These are phyloP conservation scores for Plenodomus lindquistii DNA, from an alignment of 2,329 filamentous ascomycete genomes.

Conservation along the genomic window DNA sequence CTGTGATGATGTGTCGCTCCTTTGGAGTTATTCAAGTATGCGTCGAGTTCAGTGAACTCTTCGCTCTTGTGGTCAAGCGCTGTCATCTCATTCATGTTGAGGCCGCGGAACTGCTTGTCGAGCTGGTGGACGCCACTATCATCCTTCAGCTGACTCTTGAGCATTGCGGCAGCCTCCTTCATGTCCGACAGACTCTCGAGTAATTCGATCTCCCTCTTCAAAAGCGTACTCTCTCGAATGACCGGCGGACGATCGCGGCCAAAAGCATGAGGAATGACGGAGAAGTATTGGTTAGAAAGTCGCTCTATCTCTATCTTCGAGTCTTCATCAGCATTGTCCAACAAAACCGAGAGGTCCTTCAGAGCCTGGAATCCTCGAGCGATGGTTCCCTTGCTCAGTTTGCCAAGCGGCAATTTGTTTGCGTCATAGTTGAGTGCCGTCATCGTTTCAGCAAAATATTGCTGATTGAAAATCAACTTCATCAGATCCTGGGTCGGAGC, in stretches of 20 bases:
- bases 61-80: slow-evolving; percentile 60
- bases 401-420: slow-evolving; percentile 80
- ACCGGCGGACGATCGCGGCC: slow-evolving; percentile 73
- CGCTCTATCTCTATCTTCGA: slow-evolving; percentile 57
- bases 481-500: slow-evolving; percentile 69
- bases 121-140: slow-evolving; percentile 62
- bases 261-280: slow-evolving; percentile 79
- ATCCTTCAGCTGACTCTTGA: slow-evolving; percentile 64
- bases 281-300: slow-evolving; percentile 79
- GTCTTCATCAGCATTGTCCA: slow-evolving; percentile 60
- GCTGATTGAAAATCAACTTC: slow-evolving; percentile 79
- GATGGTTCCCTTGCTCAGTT: slow-evolving; percentile 79
- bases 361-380: slow-evolving; percentile 74
- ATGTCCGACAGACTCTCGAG: slow-evolving; percentile 82
- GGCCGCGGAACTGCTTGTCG: slow-evolving; percentile 71
- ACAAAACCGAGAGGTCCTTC: slow-evolving; percentile 71
- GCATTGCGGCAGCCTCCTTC: slow-evolving; percentile 78
- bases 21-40: slow-evolving; percentile 69
- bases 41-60: slow-evolving; percentile 68
- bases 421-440: slow-evolving; percentile 69
- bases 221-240: slow-evolving; percentile 58
- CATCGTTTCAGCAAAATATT: slow-evolving; percentile 72
- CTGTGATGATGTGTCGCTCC: slow-evolving; percentile 67
- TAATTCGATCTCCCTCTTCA: slow-evolving; percentile 78
- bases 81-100: slow-evolving; percentile 78